Base-by-base conservation (phyloP, 2,329 filamentous ascomycete genomes). In the Cladophialophora bantiana region DNA sequence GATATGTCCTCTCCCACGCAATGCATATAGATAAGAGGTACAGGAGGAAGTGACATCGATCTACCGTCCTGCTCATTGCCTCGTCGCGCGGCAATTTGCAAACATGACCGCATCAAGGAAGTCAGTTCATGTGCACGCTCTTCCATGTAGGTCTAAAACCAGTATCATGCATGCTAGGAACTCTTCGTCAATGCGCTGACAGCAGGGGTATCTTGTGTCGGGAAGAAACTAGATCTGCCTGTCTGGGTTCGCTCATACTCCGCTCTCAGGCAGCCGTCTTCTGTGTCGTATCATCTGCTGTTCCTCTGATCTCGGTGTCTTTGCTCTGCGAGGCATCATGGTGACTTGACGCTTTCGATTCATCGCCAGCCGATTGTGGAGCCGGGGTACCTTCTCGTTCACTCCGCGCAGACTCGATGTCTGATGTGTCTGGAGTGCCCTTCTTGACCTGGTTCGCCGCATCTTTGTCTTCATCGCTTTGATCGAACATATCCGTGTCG, bases 401-500 rank as follows among this genome's bases (percentile, higher is more conserved):
- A 67, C 76, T 80, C 68, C 82, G 76, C 38, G 73, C 73, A 53
- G 71, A 68, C 10, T 73, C 73, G 26, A 74, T 67, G 63, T 74
- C 70, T 60, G 72, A 73, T 35, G 77, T 73, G 54, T 77, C 75
- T 50, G 75, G 63, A 54, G 84, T 78, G 66, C 82, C 83, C 82
- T 92, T 94, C 77, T 88, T 86, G 68, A 95, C 91, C 82, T 96
- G 93, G 78, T 90, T 94, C 71, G 88, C 89, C 70, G 94, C 85
- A 77, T 97, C 93, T 78, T 92, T 92, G 76, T 96, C 92, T 74
- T 89, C 87, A 76, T 96, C 92, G 77, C 93, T 90, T 74, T 93
- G 90, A 79, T 97, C 93, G 81, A 97, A 96, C 89, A 97, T 94
- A 75, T 97, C 93, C 71, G 91, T 89, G 77, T 97, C 93, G 79